Evolutionary conservation across 257 asterid species (phyloP).

Genomic region (Solanum boliviense): DNA sequence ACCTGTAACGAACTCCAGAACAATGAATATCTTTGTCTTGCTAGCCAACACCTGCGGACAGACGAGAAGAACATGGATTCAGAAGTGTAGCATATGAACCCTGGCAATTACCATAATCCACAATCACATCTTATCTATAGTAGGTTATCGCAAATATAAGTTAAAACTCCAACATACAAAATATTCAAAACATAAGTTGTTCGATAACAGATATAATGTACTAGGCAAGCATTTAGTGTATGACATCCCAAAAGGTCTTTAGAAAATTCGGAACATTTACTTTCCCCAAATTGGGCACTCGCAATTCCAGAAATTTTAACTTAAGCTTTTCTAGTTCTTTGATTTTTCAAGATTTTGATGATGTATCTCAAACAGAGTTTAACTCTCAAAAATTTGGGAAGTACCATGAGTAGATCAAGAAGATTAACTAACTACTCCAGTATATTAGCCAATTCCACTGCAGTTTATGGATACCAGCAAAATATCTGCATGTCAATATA

Average conservation of each 20-base stretch:
- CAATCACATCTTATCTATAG: not conserved
- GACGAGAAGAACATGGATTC: not conserved
- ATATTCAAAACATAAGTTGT: not conserved
- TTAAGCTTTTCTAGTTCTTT: not conserved
- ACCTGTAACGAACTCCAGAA: slow-evolving; percentile 77
- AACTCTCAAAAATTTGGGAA: not conserved
- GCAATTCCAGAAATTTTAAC: not conserved
- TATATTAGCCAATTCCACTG: not conserved
- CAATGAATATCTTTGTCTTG: slow-evolving; percentile 87
- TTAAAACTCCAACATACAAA: not conserved
- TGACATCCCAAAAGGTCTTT: not conserved
- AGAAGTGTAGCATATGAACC: not conserved
- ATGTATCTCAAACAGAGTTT: not conserved
- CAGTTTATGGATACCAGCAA: not conserved
- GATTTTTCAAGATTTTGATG: not conserved
- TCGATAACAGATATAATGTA: not conserved
- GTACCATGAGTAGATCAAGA: slow-evolving; percentile 1
- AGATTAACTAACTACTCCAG: slow-evolving; percentile 3
- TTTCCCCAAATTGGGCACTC: not conserved
- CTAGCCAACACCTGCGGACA: slow-evolving; percentile 80
- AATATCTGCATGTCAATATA: not conserved
- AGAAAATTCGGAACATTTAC: not conserved
- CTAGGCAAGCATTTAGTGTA: not conserved
- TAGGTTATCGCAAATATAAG: not conserved
- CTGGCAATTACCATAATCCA: not conserved